Conservation (phyloP, 2,329 filamentous ascomycete species). For the Rutstroemia sp. region DNA sequence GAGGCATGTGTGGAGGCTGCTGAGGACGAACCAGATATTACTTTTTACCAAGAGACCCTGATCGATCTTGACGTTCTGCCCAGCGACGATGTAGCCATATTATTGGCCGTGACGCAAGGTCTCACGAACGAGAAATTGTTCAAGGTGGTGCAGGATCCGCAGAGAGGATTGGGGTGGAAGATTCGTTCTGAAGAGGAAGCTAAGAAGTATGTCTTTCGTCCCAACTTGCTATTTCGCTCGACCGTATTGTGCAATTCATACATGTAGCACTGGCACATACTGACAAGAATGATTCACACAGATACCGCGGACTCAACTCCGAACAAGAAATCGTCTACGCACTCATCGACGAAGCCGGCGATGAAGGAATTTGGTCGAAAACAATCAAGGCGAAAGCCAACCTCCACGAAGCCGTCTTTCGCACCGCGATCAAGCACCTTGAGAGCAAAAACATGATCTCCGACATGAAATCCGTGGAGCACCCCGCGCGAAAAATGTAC, state of each 20-base stretch:
- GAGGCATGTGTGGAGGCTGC: constrained; percentile 17
- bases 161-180: constrained; percentile 45
- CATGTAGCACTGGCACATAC: not conserved
- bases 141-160: constrained; percentile 38
- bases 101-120: constrained; percentile 48
- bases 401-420: constrained; percentile 76
- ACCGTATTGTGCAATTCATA: not conserved
- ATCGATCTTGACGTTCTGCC: constrained; percentile 50
- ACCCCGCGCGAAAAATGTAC: constrained; percentile 89
- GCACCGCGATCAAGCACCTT: constrained; percentile 75
- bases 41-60: constrained; percentile 53
- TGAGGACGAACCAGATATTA: constrained; percentile 17
- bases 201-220: constrained; percentile 43
- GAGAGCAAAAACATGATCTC: constrained; percentile 77
- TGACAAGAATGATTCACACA: constrained; percentile 25
- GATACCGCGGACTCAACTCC: constrained; percentile 56
- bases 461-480: constrained; percentile 85
- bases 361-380: constrained; percentile 86
- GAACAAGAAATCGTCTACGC: constrained; percentile 82
- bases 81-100: constrained; percentile 45
- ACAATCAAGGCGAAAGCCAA: constrained; percentile 73
- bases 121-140: constrained; percentile 55
- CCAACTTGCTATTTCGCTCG: too few relatives aligned
- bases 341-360: constrained; percentile 77
- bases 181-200: constrained; percentile 53